Evolutionary conservation across 2,329 filamentous ascomycete species (phyloP).

Genomic region (Pseudogymnoascus sp.): DNA sequence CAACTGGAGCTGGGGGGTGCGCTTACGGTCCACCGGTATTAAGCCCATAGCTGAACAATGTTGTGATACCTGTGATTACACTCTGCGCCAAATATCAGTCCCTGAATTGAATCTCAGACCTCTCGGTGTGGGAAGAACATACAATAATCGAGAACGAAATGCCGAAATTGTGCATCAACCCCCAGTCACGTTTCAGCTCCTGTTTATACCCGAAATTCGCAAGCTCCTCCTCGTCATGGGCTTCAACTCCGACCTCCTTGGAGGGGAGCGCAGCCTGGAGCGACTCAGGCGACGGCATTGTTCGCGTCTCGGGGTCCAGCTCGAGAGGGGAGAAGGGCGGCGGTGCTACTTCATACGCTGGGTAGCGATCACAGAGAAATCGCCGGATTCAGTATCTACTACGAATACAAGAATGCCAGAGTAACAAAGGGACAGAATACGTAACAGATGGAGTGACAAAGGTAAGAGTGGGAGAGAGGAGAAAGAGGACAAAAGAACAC

Average conservation of each 20-base stretch:
- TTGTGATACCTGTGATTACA: slow-evolving; percentile 52
- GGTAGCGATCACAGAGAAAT: not conserved
- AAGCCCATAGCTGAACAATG: slow-evolving; percentile 48
- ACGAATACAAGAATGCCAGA: not conserved
- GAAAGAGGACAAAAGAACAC: not conserved
- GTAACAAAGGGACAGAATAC: not conserved
- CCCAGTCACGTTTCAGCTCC: slow-evolving; percentile 50
- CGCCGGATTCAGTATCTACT: not conserved
- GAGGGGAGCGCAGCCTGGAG: not conserved
- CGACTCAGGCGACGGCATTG: not conserved
- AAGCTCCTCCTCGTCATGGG: slow-evolving; percentile 41
- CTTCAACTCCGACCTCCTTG: not conserved
- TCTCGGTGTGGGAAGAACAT: slow-evolving; percentile 19
- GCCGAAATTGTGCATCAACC: slow-evolving; percentile 51
- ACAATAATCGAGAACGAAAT: slow-evolving; percentile 55
- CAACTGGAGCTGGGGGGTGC: slow-evolving; percentile 29
- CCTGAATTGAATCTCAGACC: not conserved
- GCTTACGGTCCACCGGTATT: slow-evolving; percentile 47
- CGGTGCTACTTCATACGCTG: not conserved
- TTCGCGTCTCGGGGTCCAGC: not conserved
- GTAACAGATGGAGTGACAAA: not conserved
- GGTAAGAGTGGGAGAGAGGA: not conserved
- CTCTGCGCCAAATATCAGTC: slow-evolving; percentile 30
- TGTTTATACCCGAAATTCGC: slow-evolving; percentile 53
- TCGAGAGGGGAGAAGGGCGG: not conserved